Conservation (phyloP, 1,284 basidiomycete species). For the Cystobasidium sp. region DNA sequence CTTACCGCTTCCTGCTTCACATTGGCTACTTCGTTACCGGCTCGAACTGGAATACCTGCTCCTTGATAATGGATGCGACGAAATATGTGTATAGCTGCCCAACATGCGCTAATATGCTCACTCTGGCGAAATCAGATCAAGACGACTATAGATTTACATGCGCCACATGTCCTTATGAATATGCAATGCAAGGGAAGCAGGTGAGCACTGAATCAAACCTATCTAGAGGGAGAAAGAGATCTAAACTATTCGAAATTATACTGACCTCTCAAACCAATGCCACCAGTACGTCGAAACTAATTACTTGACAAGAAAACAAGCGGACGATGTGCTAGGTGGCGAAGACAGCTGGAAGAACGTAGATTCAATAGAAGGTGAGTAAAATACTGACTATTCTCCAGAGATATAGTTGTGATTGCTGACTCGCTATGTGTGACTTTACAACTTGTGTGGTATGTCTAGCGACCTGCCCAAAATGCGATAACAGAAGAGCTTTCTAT, state of each 20-base stretch:
- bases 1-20: no score
- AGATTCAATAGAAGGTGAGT: constrained; percentile 64
- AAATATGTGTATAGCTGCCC: constrained; percentile 8
- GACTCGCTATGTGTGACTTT: constrained; percentile 6
- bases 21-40: no score
- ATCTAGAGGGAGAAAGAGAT: no score
- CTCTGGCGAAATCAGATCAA: constrained; percentile 61
- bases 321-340: constrained; percentile 92
- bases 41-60: no score
- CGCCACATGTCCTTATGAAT: constrained; percentile 92
- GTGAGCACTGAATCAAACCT: constrained; percentile 46
- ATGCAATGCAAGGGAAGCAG: constrained; percentile 78
- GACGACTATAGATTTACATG: constrained; percentile 64
- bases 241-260: background rate
- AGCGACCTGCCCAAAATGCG: constrained; percentile 63
- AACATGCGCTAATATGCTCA: constrained; percentile 87
- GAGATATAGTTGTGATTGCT: no score
- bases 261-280: constrained; percentile 2
- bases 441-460: constrained; percentile 1
- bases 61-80: no score
- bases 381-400: no score
- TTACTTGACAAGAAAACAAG: constrained; percentile 78
- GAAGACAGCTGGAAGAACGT: constrained; percentile 95
- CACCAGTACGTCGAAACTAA: constrained; percentile 83
- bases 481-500: constrained; percentile 85